Base-by-base conservation (phyloP, 2,329 filamentous ascomycete genomes). In the Aspergillus phoenicis region DNA sequence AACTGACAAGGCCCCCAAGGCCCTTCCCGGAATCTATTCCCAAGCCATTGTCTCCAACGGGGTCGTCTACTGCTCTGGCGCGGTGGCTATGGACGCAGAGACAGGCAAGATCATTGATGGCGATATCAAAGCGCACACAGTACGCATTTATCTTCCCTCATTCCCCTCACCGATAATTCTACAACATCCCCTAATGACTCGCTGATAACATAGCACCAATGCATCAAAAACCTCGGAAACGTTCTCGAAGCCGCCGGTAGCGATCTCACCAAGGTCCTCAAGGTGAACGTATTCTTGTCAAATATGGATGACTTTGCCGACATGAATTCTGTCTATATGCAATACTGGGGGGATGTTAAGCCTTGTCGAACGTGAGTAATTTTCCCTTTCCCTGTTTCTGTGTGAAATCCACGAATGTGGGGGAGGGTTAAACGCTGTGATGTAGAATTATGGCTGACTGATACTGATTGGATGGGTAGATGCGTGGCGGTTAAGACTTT, bases 401-500 rank as follows among this genome's bases (percentile, higher is more conserved):
- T 11, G 22, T 52, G n/a, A 22, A 11, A 47, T 11, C 36, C 4
- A 10, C 38, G 55, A 3, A 17, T 49, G n/a, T 38, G 22, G 52
- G 26, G 13, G 15, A 8, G 20, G 22, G 4, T 2, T 57, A 20
- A 1, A 5, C 5, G 2, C 20, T 20, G 41, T 11, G 10, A 26
- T 10, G 10, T 43, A n/a, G 30, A 33, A 26, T 28, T 38, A 11
- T n/a, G 28, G 20, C 6, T 39, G 48, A 53, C 30, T 49, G 11
- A 10, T 20, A 13, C 10, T 45, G 41, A 45, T 24, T 45, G 17
- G 20, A 13, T 45, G 3, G 39, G 11, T 62, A 75, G 70, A 30
- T 97, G 92, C 75, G 91, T 97, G 57, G 92, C 92, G 5, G 93
- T 96, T 66, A 93, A 95, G 84, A 87, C 91, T 70, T 84, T 97